Evolutionary conservation across 1,139 yeast species (phyloP).

Genomic region (Pichia terricola): DNA sequence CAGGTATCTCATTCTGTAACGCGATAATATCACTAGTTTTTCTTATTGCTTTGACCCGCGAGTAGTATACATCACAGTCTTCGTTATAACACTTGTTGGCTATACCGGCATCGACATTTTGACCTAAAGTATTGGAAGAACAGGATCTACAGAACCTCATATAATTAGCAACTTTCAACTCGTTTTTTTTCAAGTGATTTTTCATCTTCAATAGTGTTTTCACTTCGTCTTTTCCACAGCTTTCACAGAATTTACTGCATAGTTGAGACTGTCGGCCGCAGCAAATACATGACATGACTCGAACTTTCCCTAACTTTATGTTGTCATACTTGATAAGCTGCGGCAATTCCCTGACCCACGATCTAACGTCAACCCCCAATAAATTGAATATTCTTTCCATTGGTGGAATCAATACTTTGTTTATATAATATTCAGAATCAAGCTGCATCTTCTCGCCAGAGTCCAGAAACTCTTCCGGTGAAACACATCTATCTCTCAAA

Average conservation of each 20-base stretch:
- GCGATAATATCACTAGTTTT: constrained; percentile 14
- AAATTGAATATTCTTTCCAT: constrained; percentile 73
- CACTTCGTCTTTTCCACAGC: constrained; percentile 28
- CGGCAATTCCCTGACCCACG: constrained; percentile 77
- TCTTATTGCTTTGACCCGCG: constrained; percentile 24
- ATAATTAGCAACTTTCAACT: constrained; percentile 12
- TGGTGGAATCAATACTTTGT: constrained; percentile 80
- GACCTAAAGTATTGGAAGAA: constrained; percentile 8
- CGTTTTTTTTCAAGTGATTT: constrained; percentile 17
- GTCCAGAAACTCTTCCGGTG: constrained; percentile 62
- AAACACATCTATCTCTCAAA: constrained; percentile 68
- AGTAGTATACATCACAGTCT: constrained; percentile 36
- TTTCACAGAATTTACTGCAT: constrained; percentile 24
- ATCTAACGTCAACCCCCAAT: constrained; percentile 67
- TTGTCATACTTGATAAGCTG: constrained; percentile 21
- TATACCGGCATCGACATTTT: constrained; percentile 6
- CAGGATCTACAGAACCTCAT: constrained; percentile 20
- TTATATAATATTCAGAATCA: constrained; percentile 80
- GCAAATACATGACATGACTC: constrained; percentile 3
- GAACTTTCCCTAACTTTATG: constrained; percentile 4
- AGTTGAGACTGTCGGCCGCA: constrained; percentile 4
- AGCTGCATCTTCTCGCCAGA: constrained; percentile 31
- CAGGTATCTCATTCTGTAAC: constrained; percentile 11
- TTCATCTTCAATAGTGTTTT: constrained; percentile 26
- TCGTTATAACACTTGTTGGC: constrained; percentile 28